Base-by-base conservation (phyloP, 768 basidiomycete genomes). In the Auriculariales sp. region DNA sequence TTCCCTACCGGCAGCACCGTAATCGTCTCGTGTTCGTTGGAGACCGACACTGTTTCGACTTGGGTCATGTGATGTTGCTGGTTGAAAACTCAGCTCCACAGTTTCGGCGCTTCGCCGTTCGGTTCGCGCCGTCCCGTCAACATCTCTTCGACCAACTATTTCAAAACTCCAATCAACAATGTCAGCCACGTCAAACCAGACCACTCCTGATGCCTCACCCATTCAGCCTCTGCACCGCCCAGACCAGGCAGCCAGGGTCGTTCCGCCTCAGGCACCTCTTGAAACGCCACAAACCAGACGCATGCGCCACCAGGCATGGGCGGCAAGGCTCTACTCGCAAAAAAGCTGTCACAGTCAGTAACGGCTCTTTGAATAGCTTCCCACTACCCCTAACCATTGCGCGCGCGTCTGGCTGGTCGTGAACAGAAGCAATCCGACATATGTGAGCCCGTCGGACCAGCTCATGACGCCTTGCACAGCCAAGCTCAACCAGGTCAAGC, bases 381-480 rank as follows among this genome's bases (percentile, higher is more conserved):
- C 6, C n/a, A 3, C 15, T 17, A n/a, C 25, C 34, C n/a, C 39
- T 6, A 6, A 44, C 36, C 36, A 3, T 19, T 27, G 22, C 28
- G 28, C 49, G 3, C n/a, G n/a, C n/a, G n/a, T n/a, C 19, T 2
- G 27, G 12, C 12, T 14, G 10, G 6, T 31, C 30, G 3, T 42
- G 35, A 30, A 30, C 35, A 48, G 28, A 61, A 91, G 90, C 63
- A 95, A 95, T 63, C 83, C 88, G 19, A 78, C 78, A 29, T 90
- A 78, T 60, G 71, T 93, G 59, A 97, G 94, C 15, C 94, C 94
- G 2, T 95, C 94, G 7, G 94, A 99, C 64, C 88, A 85, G 61
- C 72, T 98, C 65, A 79, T 97, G 73, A 94, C 91, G 2, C 94
- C 94, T 3, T 80, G 79, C 62, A 87, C 92, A 4, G 84, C 92